A percentile compares a stretch with the other conserved stretches of the same genome.
These are phyloP conservation scores for Aspergillus bombycis DNA, from an alignment of 2,329 filamentous ascomycete species.

Conservation along the genomic window DNA sequence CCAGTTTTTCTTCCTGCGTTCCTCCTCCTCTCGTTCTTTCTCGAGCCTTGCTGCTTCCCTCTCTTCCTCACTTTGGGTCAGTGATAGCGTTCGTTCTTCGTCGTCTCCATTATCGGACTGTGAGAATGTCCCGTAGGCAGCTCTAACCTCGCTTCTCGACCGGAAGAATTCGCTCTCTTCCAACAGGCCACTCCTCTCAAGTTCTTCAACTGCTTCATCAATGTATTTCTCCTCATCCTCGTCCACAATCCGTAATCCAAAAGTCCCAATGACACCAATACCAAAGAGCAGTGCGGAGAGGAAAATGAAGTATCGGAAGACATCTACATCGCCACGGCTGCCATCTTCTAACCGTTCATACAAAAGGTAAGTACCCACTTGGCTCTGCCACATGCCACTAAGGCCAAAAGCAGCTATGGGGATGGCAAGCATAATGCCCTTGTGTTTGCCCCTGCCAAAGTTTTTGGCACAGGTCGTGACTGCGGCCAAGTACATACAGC, in stretches of 20 bases:
- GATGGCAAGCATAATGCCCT: conserved; percentile 83
- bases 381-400: conserved; percentile 94
- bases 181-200: conserved; percentile 85
- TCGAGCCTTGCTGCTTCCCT: conserved; percentile 31
- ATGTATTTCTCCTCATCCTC: conserved; percentile 78
- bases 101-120: conserved; percentile 43
- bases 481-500: conserved; percentile 83
- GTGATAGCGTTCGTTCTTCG: conserved; percentile 37
- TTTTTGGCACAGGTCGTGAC: conserved; percentile 99
- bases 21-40: conserved; percentile 55
- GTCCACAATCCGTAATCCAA: conserved; percentile 77
- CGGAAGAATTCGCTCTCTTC: conserved; percentile 71
- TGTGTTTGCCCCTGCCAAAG: conserved; percentile 84
- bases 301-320: conserved; percentile 88
- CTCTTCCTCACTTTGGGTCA: conserved; percentile 33
- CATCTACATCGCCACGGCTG: conserved; percentile 63
- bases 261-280: conserved; percentile 73
- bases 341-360: conserved; percentile 71
- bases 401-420: conserved; percentile 92
- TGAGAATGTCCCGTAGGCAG: conserved; percentile 49
- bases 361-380: conserved; percentile 78
- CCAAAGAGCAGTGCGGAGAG: conserved; percentile 70
- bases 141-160: conserved; percentile 50
- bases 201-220: conserved; percentile 83
- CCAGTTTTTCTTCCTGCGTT: conserved; percentile 79